phyloP scores from a whole-genome alignment of 305 asterid species.

The Withania somnifera region DNA sequence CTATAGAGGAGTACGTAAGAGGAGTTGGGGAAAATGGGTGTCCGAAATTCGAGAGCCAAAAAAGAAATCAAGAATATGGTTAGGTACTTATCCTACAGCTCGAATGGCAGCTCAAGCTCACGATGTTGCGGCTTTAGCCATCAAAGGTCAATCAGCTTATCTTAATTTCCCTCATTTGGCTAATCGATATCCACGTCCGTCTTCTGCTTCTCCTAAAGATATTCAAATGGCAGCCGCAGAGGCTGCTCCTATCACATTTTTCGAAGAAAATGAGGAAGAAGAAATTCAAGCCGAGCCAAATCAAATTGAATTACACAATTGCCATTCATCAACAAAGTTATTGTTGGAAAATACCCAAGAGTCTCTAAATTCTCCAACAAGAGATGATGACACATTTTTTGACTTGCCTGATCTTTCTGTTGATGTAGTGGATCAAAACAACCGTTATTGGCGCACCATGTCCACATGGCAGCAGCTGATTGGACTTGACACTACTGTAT shows the following conservation, averaged over 20 bases:
- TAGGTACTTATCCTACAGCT: slow-evolving; percentile 74
- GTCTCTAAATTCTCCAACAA: slow-evolving; percentile 30
- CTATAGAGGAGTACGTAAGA: slow-evolving; percentile 71
- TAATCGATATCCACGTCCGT: slow-evolving; percentile 50
- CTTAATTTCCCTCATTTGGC: slow-evolving; percentile 77
- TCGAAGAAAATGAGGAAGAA: slow-evolving; percentile 10
- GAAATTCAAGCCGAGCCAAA: slow-evolving; percentile 17
- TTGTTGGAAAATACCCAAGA: slow-evolving; percentile 28
- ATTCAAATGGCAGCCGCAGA: slow-evolving; percentile 72
- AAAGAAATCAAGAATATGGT: slow-evolving; percentile 92
- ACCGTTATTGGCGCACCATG: slow-evolving; percentile 18
- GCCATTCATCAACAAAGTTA: slow-evolving; percentile 41
- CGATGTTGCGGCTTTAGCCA: slow-evolving; percentile 83
- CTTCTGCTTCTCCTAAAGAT: slow-evolving; percentile 57
- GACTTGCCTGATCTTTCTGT: slow-evolving; percentile 70
- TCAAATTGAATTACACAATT: slow-evolving; percentile 14
- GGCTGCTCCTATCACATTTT: slow-evolving; percentile 45
- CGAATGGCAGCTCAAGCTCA: slow-evolving; percentile 98
- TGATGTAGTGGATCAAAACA: slow-evolving; percentile 19
- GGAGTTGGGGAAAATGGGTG: slow-evolving; percentile 95
- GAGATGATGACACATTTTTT: slow-evolving; percentile 57
- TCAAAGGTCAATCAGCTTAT: slow-evolving; percentile 64
- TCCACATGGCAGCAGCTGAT: slow-evolving; percentile 43
- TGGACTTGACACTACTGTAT: slow-evolving; percentile 42
- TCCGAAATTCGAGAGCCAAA: slow-evolving; percentile 85